Conservation (phyloP, 2,329 filamentous ascomycete species). For the Triangularia setosa region DNA sequence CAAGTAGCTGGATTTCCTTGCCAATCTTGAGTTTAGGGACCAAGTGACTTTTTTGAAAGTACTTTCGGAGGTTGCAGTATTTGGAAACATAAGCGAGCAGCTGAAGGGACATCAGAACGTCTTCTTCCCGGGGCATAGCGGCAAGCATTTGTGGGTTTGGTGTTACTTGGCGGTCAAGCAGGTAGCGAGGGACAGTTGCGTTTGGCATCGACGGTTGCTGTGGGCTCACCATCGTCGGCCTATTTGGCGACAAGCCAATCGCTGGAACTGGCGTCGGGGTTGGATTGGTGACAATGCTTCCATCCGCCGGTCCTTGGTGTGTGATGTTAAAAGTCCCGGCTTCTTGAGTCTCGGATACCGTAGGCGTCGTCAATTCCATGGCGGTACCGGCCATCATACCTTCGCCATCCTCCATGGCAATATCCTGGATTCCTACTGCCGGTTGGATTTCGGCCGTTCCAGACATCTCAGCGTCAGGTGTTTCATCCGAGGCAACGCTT, state of each 20-base stretch:
- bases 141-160: conserved; percentile 73
- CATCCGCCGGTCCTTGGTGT: conserved; percentile 78
- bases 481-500: conserved; percentile 74
- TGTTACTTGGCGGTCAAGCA: conserved; percentile 68
- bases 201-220: conserved; percentile 69
- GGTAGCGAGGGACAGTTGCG: conserved; percentile 72
- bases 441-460: conserved; percentile 76
- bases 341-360: conserved; percentile 80
- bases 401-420: conserved; percentile 73
- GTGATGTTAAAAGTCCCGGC: conserved; percentile 92
- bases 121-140: conserved; percentile 93
- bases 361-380: conserved; percentile 71
- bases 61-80: conserved; percentile 92
- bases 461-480: conserved; percentile 72
- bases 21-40: conserved; percentile 90
- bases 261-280: conserved; percentile 62
- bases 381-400: conserved; percentile 72
- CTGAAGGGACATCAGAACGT: conserved; percentile 96
- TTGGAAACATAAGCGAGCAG: conserved; percentile 96
- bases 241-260: conserved; percentile 70
- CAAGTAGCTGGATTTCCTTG: conserved; percentile 74
- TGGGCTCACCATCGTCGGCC: conserved; percentile 65
- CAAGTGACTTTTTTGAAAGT: conserved; percentile 92
- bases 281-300: conserved; percentile 72
- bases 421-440: conserved; percentile 80